Base-by-base conservation (phyloP, 108 stramenopile species). In the Hondaea fermentalgiana region DNA sequence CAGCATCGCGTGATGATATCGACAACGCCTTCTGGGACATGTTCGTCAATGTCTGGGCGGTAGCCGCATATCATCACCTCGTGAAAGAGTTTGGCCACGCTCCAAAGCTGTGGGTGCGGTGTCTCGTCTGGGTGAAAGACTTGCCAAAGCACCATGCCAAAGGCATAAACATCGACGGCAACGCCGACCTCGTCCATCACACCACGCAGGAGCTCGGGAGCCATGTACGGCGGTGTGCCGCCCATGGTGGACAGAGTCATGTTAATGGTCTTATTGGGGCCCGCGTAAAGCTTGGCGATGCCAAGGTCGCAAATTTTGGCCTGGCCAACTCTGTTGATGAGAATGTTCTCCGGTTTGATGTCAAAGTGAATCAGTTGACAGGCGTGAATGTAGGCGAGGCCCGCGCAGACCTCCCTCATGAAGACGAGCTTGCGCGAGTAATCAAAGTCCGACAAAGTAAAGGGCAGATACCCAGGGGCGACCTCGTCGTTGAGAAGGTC, bases 361-460 rank as follows among this genome's bases (percentile, higher is more conserved):
- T 99, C 99, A 17, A 98, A 93, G 92, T 99, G 99, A 59, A 99
- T 97, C 87, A 99, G 97, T 25, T 96, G 94, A 87, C 96, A 96
- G 49, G 93, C 94, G 93, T 98, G 98, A 88, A 98, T 93, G 87
- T 97, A 98, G n/a, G 17, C 88, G 97, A 99, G 98, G 29, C 97
- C 98, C 88, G 97, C 97, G 5, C 97, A 97, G 44, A 99, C 96
- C 83, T 98, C 97, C 51, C 97, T 92, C 16, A 95, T 96, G 58
- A 98, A 87, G 51, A 88, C 2, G 51, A 83, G 19, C 5, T 83
- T 83, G n/a, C 51, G 45, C 51, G 51, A 16, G 1, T 45, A 0
- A 23, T 83, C 76, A 28, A 83, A 83, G 6, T 47, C 45, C 6
- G 19, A 14, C 76, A 47, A 83, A 16, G 76, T 53, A 28, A 83